These are phyloP conservation scores for Strobilomyces confusus DNA, from an alignment of 768 basidiomycete genomes.

Conservation along the genomic window DNA sequence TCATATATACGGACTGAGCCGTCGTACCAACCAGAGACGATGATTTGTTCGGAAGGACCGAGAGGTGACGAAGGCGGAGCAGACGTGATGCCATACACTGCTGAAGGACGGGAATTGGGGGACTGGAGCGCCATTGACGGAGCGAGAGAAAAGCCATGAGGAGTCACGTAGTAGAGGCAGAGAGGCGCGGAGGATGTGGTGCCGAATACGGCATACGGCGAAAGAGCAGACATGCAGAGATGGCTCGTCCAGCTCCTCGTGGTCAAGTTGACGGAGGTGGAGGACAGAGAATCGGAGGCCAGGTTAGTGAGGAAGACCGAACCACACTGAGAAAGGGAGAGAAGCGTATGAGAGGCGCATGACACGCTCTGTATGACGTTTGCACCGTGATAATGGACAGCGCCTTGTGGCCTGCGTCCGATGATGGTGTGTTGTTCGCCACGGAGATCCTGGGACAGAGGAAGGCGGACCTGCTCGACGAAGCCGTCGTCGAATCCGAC, in stretches of 20 bases:
- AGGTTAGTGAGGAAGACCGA: constrained; percentile 39
- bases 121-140: constrained; percentile 51
- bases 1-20: constrained; percentile 72
- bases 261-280: constrained; percentile 40
- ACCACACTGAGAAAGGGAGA: constrained; percentile 59
- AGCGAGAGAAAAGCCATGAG: constrained; percentile 40
- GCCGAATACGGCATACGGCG: constrained; percentile 67
- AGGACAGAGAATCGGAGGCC: constrained; percentile 14
- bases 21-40: constrained; percentile 83
- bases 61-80: constrained; percentile 61
- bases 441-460: constrained; percentile 7
- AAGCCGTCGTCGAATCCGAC: constrained; percentile 60
- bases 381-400: constrained; percentile 34
- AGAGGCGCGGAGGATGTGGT: constrained; percentile 55
- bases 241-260: constrained; percentile 61
- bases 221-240: constrained; percentile 47
- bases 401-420: constrained; percentile 17
- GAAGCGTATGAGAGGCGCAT: constrained; percentile 38
- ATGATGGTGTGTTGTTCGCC: constrained; percentile 16
- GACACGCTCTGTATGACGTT: constrained; percentile 58
- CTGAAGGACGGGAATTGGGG: constrained; percentile 37
- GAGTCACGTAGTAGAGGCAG: constrained; percentile 49
- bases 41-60: constrained; percentile 65
- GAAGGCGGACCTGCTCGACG: constrained; percentile 45
- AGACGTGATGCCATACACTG: constrained; percentile 69